phyloP scores from a whole-genome alignment of 164 flowering plant species.

The Vitis vinifera region DNA sequence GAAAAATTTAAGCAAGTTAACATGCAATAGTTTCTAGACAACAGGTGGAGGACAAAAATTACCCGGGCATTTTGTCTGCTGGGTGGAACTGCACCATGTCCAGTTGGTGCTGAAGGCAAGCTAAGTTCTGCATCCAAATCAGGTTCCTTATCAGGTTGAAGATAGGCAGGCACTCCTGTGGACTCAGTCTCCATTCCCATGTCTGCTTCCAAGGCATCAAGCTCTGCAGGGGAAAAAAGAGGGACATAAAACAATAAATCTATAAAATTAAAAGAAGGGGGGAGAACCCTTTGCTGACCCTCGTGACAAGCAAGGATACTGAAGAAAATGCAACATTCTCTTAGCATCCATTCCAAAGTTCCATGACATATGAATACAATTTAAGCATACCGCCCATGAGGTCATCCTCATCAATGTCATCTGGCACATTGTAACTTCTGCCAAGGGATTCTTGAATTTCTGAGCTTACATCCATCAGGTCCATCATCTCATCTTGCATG shows the following conservation, averaged over 20 bases:
- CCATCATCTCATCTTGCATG: slow-evolving; percentile 99
- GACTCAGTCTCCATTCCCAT: slow-evolving; percentile 87
- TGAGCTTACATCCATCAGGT: slow-evolving; percentile 88
- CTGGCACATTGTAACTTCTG: slow-evolving; percentile 92
- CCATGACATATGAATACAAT: neutral
- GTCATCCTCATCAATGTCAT: slow-evolving; percentile 97
- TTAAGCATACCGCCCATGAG: slow-evolving; percentile 87
- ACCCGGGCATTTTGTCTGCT: slow-evolving; percentile 72
- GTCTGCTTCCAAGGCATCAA: slow-evolving; percentile 97
- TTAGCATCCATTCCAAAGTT: too few species aligned
- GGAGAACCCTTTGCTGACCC: too few species aligned
- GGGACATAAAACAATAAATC: too few species aligned
- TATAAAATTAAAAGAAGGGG: too few species aligned
- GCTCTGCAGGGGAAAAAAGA: slow-evolving; percentile 49
- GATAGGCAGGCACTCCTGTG: slow-evolving; percentile 83
- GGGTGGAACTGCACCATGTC: slow-evolving; percentile 56
- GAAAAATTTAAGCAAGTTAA: too few species aligned
- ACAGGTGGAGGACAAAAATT: slow-evolving; percentile 1
- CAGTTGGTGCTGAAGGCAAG: slow-evolving; percentile 87
- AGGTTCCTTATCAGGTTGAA: slow-evolving; percentile 81
- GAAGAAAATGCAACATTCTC: neutral
- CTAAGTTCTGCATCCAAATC: slow-evolving; percentile 78
- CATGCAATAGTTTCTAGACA: neutral
- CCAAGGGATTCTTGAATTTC: slow-evolving; percentile 98
- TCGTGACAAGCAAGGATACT: too few species aligned